These are phyloP conservation scores for Boletus edulis DNA, from an alignment of 768 basidiomycete species.

Conservation along the genomic window DNA sequence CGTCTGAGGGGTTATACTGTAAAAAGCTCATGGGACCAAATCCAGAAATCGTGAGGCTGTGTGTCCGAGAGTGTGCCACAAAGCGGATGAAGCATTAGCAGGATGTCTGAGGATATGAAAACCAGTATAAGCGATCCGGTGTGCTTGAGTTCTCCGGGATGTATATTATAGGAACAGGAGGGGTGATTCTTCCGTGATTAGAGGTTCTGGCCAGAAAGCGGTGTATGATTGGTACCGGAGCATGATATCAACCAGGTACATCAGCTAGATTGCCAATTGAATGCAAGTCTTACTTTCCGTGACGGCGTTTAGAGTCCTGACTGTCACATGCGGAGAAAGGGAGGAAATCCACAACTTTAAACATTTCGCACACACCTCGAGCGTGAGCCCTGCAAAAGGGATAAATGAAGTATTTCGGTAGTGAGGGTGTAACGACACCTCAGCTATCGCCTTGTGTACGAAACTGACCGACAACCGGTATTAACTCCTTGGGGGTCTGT, in stretches of 20 bases:
- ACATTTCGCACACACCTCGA: slow-evolving; percentile 9
- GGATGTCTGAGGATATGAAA: slow-evolving; percentile 17
- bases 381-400: neutral
- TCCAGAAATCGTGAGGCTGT: slow-evolving; percentile 22
- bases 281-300: slow-evolving; percentile 5
- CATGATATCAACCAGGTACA: slow-evolving; percentile 25
- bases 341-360: neutral
- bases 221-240: slow-evolving; percentile 8
- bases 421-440: neutral
- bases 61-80: slow-evolving; percentile 30
- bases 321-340: slow-evolving; percentile 16
- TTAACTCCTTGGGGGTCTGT: neutral
- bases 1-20: neutral
- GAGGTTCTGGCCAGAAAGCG: slow-evolving; percentile 5
- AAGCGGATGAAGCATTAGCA: slow-evolving; percentile 24
- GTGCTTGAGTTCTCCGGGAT: neutral
- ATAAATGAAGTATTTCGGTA: neutral
- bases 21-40: slow-evolving; percentile 1
- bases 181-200: neutral
- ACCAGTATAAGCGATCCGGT: neutral
- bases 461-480: neutral
- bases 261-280: slow-evolving; percentile 15
- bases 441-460: neutral
- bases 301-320: slow-evolving; percentile 5
- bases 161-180: neutral